Percentiles rank a stretch among this genome's conserved stretches.
Evolutionary conservation across 1,284 basidiomycete genomes (phyloP).

Genomic region (Cystobasidium sp.): DNA sequence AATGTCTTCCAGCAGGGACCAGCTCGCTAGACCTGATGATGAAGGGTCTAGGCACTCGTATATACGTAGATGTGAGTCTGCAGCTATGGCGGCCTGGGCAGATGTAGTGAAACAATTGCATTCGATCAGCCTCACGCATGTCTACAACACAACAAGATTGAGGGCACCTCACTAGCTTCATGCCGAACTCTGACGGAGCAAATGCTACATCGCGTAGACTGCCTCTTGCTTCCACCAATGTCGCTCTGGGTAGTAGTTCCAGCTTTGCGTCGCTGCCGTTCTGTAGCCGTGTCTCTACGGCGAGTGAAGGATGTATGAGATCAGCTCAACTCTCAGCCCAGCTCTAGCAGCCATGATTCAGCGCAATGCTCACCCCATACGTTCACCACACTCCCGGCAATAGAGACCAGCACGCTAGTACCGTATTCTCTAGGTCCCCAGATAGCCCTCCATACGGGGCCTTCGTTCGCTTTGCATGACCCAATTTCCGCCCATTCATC

Average conservation of each 20-base stretch:
- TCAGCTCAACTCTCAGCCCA: background rate
- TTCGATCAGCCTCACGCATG: background rate
- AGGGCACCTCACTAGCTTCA: constrained; percentile 71
- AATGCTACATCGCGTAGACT: constrained; percentile 83
- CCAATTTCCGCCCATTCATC: constrained; percentile 41
- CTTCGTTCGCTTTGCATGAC: constrained; percentile 41
- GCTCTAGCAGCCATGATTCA: background rate
- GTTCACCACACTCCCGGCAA: constrained; percentile 50
- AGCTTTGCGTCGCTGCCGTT: constrained; percentile 4
- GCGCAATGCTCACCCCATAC: constrained; percentile 60
- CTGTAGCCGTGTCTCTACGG: constrained; percentile 33
- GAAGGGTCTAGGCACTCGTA: constrained; percentile 88
- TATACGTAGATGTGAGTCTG: constrained; percentile 80
- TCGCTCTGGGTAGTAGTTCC: constrained; percentile 69
- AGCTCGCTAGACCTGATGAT: constrained; percentile 60
- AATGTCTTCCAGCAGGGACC: constrained; percentile 78
- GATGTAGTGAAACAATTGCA: background rate
- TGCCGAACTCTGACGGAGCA: constrained; percentile 78
- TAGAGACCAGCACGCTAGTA: constrained; percentile 56
- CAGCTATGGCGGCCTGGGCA: constrained; percentile 76
- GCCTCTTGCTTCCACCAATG: constrained; percentile 79
- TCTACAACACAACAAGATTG: background rate
- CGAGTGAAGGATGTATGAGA: background rate
- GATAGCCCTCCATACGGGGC: constrained; percentile 41
- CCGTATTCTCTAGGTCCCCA: constrained; percentile 48